Percentiles rank a stretch among this genome's conserved stretches.
phyloP scores from a whole-genome alignment of 1,284 basidiomycete genomes.

The Thelephora terrestris region DNA sequence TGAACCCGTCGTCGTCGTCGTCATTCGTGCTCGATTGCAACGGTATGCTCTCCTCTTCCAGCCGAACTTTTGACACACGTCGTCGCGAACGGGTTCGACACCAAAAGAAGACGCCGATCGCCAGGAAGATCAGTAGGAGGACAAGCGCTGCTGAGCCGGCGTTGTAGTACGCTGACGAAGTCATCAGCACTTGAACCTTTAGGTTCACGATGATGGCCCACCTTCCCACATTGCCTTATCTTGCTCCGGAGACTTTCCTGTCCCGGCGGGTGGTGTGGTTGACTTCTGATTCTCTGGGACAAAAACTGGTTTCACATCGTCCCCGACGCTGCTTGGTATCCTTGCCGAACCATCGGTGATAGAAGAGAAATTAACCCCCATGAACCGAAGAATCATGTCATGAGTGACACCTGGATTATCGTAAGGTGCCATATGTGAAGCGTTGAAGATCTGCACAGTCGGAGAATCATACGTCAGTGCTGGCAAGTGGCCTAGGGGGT shows the following conservation, averaged over 20 bases:
- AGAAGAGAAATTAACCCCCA: conserved; percentile 78
- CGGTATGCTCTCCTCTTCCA: conserved; percentile 42
- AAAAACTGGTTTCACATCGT: conserved; percentile 50
- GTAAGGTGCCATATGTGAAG: conserved; percentile 91
- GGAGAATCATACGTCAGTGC: not conserved
- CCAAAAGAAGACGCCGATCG: conserved; percentile 69
- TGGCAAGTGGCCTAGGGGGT: not conserved
- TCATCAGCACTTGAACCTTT: conserved; percentile 1
- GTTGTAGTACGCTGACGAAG: conserved; percentile 73
- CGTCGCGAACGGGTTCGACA: conserved; percentile 48
- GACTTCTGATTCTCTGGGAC: conserved; percentile 33
- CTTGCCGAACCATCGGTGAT: conserved; percentile 66
- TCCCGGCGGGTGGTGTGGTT: conserved; percentile 22
- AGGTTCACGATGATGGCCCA: conserved; percentile 17
- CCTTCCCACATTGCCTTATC: conserved; percentile 83
- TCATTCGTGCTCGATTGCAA: conserved; percentile 29
- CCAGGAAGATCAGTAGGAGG: conserved; percentile 61
- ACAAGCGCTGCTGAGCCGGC: conserved; percentile 82
- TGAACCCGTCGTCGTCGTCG: conserved; percentile 20
- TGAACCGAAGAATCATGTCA: conserved; percentile 97
- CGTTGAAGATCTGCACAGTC: conserved; percentile 60
- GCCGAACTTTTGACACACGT: conserved; percentile 1
- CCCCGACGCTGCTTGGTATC: conserved; percentile 71
- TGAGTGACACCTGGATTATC: conserved; percentile 85
- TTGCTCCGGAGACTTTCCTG: conserved; percentile 54